phyloP scores from a whole-genome alignment of 345 rosid genomes.

The Salix purpurea region DNA sequence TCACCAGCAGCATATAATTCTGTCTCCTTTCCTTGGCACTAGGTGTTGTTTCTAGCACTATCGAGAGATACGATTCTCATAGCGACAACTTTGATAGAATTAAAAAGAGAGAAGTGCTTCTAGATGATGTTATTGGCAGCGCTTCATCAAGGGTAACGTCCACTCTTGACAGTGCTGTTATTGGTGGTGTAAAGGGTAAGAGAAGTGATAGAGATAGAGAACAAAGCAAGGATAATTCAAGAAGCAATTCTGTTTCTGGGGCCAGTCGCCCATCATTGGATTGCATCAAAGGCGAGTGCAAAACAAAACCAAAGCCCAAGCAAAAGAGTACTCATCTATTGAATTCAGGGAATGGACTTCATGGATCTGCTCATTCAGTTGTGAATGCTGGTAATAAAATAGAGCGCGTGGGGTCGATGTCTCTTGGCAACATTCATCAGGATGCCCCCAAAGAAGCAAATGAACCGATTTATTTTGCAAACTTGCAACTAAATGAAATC shows the following conservation, averaged over 20 bases:
- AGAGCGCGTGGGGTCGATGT: constrained; percentile 10
- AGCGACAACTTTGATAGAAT: constrained; percentile 31
- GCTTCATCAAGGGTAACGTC: constrained; percentile 67
- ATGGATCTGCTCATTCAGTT: constrained; percentile 15
- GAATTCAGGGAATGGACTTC: constrained; percentile 25
- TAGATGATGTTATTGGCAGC: constrained; percentile 68
- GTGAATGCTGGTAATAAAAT: constrained; percentile 13
- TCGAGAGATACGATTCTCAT: constrained; percentile 30
- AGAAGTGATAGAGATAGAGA: constrained; percentile 49
- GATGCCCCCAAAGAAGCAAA: constrained; percentile 38
- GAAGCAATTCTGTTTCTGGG: constrained; percentile 26
- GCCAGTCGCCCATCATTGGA: constrained; percentile 24
- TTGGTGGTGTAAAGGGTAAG: constrained; percentile 48
- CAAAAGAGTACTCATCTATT: constrained; percentile 49
- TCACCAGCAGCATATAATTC: neutral
- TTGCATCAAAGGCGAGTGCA: constrained; percentile 24
- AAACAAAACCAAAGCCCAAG: constrained; percentile 57
- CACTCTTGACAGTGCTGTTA: constrained; percentile 36
- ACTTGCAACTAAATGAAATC: constrained; percentile 46
- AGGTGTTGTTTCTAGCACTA: constrained; percentile 73
- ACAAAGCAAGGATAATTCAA: constrained; percentile 32
- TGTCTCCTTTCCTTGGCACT: constrained; percentile 15
- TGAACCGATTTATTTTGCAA: constrained; percentile 46
- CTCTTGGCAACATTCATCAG: constrained; percentile 7
- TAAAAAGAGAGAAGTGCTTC: constrained; percentile 44